These are phyloP conservation scores for Auxenochlorella pyrenoidosa DNA, from an alignment of 139 green algal species.

Conservation along the genomic window DNA sequence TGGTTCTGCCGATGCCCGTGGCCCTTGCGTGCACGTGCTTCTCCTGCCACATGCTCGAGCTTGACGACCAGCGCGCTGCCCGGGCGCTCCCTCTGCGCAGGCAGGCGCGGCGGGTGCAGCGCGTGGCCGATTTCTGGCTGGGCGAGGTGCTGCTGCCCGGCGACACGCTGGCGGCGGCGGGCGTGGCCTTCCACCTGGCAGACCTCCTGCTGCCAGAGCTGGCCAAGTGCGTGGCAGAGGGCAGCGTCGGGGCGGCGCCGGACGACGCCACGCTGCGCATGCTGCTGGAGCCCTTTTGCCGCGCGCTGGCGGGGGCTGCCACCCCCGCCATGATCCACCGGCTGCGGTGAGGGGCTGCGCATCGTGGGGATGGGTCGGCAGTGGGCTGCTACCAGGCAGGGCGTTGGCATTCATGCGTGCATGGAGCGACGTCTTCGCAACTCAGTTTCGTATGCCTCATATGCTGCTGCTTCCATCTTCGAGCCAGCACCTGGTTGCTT, in stretches of 20 bases:
- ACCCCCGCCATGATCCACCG: conserved; percentile 21
- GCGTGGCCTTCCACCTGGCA: conserved; percentile 78
- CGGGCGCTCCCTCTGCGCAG: conserved; percentile 41
- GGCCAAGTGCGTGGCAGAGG: conserved; percentile 4
- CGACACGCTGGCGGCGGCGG: conserved; percentile 44
- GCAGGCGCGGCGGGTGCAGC: conserved; percentile 43
- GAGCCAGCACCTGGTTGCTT: neutral
- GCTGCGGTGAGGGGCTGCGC: conserved; percentile 11
- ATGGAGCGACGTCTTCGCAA: neutral
- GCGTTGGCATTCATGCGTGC: neutral
- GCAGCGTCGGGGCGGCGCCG: conserved; percentile 8
- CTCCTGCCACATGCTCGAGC: too few relatives aligned
- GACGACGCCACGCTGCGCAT: conserved; percentile 23
- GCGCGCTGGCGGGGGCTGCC: neutral
- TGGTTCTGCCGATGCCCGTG: neutral
- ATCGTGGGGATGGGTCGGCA: neutral
- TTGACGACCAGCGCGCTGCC: too few relatives aligned
- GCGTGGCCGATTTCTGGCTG: conserved; percentile 48
- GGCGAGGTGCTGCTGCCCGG: conserved; percentile 55
- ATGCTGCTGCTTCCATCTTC: neutral
- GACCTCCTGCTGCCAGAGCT: conserved; percentile 87
- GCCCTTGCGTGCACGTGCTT: too few relatives aligned
- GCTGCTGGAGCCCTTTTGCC: conserved; percentile 47
- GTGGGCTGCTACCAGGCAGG: too few relatives aligned
- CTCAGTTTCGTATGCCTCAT: neutral